Conservation (phyloP, 495 filamentous ascomycete species). For the Trichoderma virens region DNA sequence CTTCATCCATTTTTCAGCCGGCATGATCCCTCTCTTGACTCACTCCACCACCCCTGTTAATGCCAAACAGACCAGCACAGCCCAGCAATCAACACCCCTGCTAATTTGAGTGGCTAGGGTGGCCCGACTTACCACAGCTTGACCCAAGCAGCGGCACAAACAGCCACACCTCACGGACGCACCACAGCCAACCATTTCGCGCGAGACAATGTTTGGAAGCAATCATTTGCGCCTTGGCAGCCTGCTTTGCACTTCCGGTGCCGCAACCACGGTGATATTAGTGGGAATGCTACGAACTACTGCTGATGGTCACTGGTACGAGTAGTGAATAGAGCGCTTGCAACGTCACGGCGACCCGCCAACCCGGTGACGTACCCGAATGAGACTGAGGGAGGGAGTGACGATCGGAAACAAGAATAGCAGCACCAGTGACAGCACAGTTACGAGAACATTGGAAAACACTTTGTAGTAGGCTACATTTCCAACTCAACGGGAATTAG, state of each 20-base stretch:
- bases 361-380: neutral
- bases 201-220: neutral
- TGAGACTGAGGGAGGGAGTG: neutral
- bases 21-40: constrained; percentile 4
- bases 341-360: neutral
- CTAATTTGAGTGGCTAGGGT: neutral
- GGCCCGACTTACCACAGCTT: neutral
- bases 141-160: neutral
- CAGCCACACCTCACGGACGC: neutral
- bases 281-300: too few species aligned
- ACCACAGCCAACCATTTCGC: constrained; percentile 6
- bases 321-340: neutral
- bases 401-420: neutral
- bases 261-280: too few species aligned
- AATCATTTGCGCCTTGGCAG: neutral
- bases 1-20: neutral
- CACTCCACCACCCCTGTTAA: neutral
- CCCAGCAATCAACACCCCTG: neutral
- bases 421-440: too few species aligned
- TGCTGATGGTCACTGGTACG: too few species aligned
- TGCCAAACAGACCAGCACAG: constrained; percentile 1
- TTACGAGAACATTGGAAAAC: too few species aligned
- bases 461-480: too few species aligned
- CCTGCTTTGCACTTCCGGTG: neutral
- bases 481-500: too few species aligned